These are phyloP conservation scores for Pyronema domesticum DNA, from an alignment of 495 filamentous ascomycete species.

Conservation along the genomic window DNA sequence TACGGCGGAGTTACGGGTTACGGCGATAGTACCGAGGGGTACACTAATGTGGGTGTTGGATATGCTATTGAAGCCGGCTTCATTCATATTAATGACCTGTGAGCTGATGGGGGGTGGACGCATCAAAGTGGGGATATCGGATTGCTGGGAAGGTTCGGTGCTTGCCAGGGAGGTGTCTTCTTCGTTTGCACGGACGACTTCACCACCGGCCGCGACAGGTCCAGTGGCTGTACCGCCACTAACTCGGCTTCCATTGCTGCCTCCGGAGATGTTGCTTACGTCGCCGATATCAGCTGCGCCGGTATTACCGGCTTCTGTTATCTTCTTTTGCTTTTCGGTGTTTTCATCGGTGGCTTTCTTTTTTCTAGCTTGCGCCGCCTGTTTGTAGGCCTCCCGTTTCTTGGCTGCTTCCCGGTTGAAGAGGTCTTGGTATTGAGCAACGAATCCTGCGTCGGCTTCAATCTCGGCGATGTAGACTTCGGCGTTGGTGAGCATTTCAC, in stretches of 20 bases:
- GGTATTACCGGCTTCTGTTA: not conserved
- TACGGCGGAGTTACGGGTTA: not conserved
- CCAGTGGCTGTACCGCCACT: not conserved
- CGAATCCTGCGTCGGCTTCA: slow-evolving; percentile 38
- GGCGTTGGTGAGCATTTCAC: slow-evolving; percentile 76
- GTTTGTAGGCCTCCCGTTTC: slow-evolving; percentile 41
- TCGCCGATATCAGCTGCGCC: no score
- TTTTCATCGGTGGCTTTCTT: slow-evolving; percentile 1
- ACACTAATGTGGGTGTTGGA: not conserved
- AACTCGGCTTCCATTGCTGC: not conserved
- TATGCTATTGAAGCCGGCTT: not conserved
- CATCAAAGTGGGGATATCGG: not conserved
- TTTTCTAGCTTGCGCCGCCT: slow-evolving; percentile 16
- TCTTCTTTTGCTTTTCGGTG: slow-evolving; percentile 5
- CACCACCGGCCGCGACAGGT: not conserved
- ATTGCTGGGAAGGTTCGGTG: not conserved
- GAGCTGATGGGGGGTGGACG: no score
- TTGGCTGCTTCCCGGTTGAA: slow-evolving; percentile 58
- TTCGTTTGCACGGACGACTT: not conserved
- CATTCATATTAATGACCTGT: no score
- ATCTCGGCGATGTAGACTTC: slow-evolving; percentile 72
- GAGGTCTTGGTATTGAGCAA: slow-evolving; percentile 52
- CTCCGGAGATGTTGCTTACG: no score
- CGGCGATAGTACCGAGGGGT: not conserved
- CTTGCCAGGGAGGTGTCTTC: not conserved